These are phyloP conservation scores for Penicillium chermesinum DNA, from an alignment of 495 filamentous ascomycete species.

Conservation along the genomic window DNA sequence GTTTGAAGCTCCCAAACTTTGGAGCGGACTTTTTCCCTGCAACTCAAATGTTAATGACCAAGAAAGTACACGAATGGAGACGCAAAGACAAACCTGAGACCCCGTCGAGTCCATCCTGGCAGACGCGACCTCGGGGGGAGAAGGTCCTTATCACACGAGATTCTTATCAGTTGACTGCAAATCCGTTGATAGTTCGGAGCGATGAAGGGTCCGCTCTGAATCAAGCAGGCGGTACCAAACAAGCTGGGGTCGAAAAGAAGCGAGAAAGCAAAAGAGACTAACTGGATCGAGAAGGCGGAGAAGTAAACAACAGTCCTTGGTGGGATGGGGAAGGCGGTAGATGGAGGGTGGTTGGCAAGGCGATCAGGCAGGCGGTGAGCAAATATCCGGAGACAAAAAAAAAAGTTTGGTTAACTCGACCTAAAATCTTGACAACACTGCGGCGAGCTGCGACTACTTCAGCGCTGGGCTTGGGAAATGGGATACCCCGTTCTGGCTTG, in stretches of 20 bases:
- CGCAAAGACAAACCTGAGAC: constrained; percentile 27
- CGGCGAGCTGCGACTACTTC: constrained; percentile 6
- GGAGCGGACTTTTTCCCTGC: constrained; percentile 48
- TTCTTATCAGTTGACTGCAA: constrained; percentile 8
- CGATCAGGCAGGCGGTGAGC: constrained; percentile 17
- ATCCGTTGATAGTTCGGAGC: constrained; percentile 2
- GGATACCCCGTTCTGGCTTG: constrained; percentile 8
- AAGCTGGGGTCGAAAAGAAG: constrained; percentile 25
- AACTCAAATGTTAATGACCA: not conserved
- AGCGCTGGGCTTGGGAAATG: constrained; percentile 7
- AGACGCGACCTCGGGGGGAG: no score
- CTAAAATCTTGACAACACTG: not conserved
- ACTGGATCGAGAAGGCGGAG: no score
- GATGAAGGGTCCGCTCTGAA: no score
- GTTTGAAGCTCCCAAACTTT: constrained; percentile 66
- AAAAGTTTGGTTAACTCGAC: constrained; percentile 21
- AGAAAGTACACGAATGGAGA: not conserved
- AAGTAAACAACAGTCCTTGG: no score
- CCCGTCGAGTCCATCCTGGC: constrained; percentile 36
- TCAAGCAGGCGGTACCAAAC: constrained; percentile 15
- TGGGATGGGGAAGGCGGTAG: constrained; percentile 5
- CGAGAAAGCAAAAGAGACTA: no score
- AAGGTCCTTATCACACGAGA: not conserved
- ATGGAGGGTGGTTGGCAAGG: constrained; percentile 1
- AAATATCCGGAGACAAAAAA: constrained; percentile 18